Evolutionary conservation across 2,329 filamentous ascomycete species (phyloP), one percentile per base, ranked within the genome.

Genomic region (Tolypocladium cylindrosporum): DNA sequence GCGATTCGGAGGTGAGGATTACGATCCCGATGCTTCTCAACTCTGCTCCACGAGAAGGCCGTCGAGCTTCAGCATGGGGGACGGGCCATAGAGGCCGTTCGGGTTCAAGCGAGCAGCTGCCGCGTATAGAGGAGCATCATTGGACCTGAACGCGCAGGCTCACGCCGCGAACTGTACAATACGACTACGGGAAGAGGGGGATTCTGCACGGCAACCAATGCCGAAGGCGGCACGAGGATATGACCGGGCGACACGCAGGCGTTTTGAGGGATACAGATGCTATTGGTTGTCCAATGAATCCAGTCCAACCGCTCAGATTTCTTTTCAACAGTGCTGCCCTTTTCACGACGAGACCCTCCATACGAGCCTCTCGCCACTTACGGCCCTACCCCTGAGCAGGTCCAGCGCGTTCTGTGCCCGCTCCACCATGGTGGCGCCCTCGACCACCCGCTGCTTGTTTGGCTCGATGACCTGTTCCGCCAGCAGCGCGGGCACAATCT

Each of bases 401-500:
- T 68, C 61, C 37, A 77, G 63, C 3, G 73, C 73, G 10, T 69
- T 74, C 39, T 73, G 69, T 8, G 72, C 75, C 27, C 74, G 68
- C 59, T 76, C 74, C 2, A 75, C 60, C 34, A 71, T 58, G 0
- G 68, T 70, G 14, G 65, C 58, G 1, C 77, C 77, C 58, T 78
- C 74, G 2, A 79, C 68, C 1, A 78, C 57, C 5, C 71, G 69
- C 41, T 74, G 72, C 52, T 67, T 70, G 59, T 78, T 77, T 0
- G 77, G 76, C 56, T 67, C 61, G 36, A 80, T 65, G 3, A 72
- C 50, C 0, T 73, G 72, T 16, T 71, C 63, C 8, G 69, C 71
- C 24, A 80, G 61, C 61, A 84, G 62, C 0, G 72, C 63, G 2
- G 79, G 79, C 64, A 86, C 76, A 55, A 85, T 81, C 16, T 81